Percentiles rank a stretch among this genome's conserved stretches.
Evolutionary conservation across 1,284 basidiomycete genomes (phyloP).

Genomic region (Meripilus lineatus): DNA sequence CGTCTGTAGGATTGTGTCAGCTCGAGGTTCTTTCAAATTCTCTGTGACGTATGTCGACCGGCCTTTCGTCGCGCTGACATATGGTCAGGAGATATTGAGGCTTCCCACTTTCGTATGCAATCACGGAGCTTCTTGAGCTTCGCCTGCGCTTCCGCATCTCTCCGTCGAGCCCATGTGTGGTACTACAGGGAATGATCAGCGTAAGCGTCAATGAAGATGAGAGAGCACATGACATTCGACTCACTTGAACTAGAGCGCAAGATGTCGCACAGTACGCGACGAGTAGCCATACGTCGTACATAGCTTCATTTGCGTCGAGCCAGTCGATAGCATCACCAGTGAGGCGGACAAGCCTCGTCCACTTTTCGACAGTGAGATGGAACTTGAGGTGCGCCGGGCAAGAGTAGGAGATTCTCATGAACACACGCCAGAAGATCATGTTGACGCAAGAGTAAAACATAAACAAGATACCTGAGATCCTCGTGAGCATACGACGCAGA

Average conservation of each 20-base stretch:
- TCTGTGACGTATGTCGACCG: slow-evolving; percentile 30
- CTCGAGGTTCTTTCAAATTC: slow-evolving; percentile 14
- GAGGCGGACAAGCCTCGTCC: slow-evolving; percentile 68
- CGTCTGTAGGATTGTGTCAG: slow-evolving; percentile 50
- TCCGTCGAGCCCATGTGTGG: slow-evolving; percentile 85
- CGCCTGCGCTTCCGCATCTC: slow-evolving; percentile 68
- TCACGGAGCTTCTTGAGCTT: slow-evolving; percentile 79
- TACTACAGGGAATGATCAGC: slow-evolving; percentile 47
- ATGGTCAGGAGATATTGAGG: slow-evolving; percentile 73
- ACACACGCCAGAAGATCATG: slow-evolving; percentile 91
- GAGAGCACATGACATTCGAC: slow-evolving; percentile 19
- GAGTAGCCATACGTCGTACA: slow-evolving; percentile 85
- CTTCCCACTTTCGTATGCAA: slow-evolving; percentile 81
- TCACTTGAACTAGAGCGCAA: slow-evolving; percentile 85
- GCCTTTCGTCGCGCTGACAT: slow-evolving; percentile 89
- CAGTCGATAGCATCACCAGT: slow-evolving; percentile 85
- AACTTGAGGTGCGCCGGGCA: slow-evolving; percentile 85
- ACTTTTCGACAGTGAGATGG: slow-evolving; percentile 73
- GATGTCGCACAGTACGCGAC: slow-evolving; percentile 87
- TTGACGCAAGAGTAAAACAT: slow-evolving; percentile 82
- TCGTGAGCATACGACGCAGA: background rate
- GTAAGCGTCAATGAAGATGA: background rate
- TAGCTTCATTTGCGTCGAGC: slow-evolving; percentile 76
- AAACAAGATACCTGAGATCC: slow-evolving; percentile 68
- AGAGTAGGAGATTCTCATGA: slow-evolving; percentile 90